Evolutionary conservation across 306 rosid species (phyloP), one percentile per base, ranked within the genome.

Genomic region (Morella rubra): DNA sequence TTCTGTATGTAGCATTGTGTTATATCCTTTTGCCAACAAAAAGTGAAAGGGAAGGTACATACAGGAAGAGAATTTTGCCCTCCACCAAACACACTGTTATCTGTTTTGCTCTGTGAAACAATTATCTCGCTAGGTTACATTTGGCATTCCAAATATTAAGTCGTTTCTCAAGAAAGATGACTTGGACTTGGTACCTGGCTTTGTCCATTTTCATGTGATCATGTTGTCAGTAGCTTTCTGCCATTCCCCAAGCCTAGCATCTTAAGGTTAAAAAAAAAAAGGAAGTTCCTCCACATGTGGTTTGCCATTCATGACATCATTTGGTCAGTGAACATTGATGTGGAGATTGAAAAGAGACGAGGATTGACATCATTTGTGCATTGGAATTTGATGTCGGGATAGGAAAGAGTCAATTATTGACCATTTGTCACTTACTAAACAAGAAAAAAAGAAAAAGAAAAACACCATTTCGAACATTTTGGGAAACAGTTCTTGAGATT

Each of bases 1-100:
- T 42, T 66, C n/a, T 41, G 40, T 37, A 15, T 65, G 71, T 41
- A 16, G 27, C 49, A 42, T 66, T 9, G 15, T 18, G 32, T 65
- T 65, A n/a, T 42, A 41, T 66, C 50, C 49, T 66, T 8, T 32
- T 73, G 61, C 44, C 54, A 56, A 60, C 15, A 42, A 65, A 18
- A 41, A 16, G 67, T 27, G 53, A 46, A 74, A n/a, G 20, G 61
- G 77, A 73, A 76, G 55, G 81, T 54, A 82, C 79, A 64, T 66
- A 51, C 20, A 72, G 71, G 44, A 37, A 61, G 16, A 55, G 7
- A 55, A 55, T 24, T 6, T 14, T 11, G 16, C 68, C 44, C 44
- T 32, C 44, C 68, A 12, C 6, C 16, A 27, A 27, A 61, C 37
- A 27, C 44, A 12, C 7, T 61, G 27, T 61, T 32, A 61, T 61